Evolutionary conservation across 352 stramenopile species (phyloP).

Genomic region (Pythium sp.): DNA sequence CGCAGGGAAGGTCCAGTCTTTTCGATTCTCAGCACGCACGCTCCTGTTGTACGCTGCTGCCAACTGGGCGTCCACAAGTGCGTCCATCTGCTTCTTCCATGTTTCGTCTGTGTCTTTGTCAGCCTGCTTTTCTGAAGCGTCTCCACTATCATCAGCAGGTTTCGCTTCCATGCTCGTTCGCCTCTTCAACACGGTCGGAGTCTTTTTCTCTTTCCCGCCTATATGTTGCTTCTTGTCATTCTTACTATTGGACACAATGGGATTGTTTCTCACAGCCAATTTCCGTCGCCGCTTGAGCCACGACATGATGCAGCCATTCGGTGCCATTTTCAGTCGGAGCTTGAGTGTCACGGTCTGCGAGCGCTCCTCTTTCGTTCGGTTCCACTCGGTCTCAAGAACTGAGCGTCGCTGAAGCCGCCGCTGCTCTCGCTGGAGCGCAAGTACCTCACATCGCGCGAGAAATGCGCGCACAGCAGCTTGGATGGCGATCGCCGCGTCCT

Average conservation of each 20-base stretch:
- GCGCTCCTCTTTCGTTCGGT: conserved; percentile 33
- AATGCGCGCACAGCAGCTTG: conserved; percentile 41
- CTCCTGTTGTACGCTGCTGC: conserved; percentile 49
- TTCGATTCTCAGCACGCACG: conserved; percentile 40
- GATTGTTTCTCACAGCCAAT: not conserved
- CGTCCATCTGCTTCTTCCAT: conserved; percentile 16
- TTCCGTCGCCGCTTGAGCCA: conserved; percentile 21
- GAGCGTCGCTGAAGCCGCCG: conserved; percentile 27
- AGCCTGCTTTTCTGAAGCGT: not conserved
- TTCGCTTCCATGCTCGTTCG: not conserved
- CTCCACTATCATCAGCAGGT: not conserved
- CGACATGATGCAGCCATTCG: conserved; percentile 20
- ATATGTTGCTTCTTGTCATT: not conserved
- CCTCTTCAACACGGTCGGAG: not conserved
- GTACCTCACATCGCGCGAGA: conserved; percentile 33
- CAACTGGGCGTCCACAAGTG: conserved; percentile 19
- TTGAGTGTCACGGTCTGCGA: conserved; percentile 44
- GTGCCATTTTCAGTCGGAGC: conserved; percentile 15
- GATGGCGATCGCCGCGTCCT: conserved; percentile 43
- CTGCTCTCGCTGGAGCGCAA: conserved; percentile 26
- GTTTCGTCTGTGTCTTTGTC: conserved; percentile 1
- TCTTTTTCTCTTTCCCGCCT: conserved; percentile 1
- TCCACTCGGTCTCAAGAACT: conserved; percentile 43
- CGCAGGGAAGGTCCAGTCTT: conserved; percentile 48
- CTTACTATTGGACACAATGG: not conserved